These are phyloP conservation scores for Fusarium veterinarium DNA, from an alignment of 2,329 filamentous ascomycete genomes.

Conservation along the genomic window DNA sequence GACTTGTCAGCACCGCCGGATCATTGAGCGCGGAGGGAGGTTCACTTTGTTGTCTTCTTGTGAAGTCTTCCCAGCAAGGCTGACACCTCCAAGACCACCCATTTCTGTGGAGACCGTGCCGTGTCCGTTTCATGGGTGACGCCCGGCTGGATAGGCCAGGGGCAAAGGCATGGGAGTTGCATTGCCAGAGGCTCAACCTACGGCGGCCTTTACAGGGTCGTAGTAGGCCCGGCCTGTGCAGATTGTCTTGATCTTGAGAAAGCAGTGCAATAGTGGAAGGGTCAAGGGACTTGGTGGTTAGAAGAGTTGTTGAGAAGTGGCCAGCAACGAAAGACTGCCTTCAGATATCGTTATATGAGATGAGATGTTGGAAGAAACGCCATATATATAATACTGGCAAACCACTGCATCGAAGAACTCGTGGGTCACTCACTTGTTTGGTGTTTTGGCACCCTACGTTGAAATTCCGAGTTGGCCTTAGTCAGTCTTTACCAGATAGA, in stretches of 20 bases:
- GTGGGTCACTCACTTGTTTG: slow-evolving; percentile 20
- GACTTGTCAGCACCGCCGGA: slow-evolving; percentile 33
- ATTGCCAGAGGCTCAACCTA: slow-evolving; percentile 37
- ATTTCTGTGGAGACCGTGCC: slow-evolving; percentile 37
- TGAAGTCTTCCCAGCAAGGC: slow-evolving; percentile 40
- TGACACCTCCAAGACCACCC: slow-evolving; percentile 32
- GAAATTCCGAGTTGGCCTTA: slow-evolving; percentile 37
- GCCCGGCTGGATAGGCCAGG: slow-evolving; percentile 33
- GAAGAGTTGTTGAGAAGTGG: slow-evolving; percentile 17
- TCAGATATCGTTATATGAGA: slow-evolving; percentile 7
- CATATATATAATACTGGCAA: slow-evolving; percentile 8
- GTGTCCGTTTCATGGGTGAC: slow-evolving; percentile 39
- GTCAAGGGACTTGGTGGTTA: slow-evolving; percentile 12
- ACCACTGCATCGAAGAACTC: slow-evolving; percentile 16
- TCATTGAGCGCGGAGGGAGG: slow-evolving; percentile 35
- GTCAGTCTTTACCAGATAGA: slow-evolving; percentile 44
- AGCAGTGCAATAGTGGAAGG: slow-evolving; percentile 37
- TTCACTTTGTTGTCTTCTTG: slow-evolving; percentile 36
- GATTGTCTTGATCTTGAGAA: slow-evolving; percentile 47
- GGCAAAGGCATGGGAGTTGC: slow-evolving; percentile 37
- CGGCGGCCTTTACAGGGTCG: slow-evolving; percentile 33
- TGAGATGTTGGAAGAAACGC: slow-evolving; percentile 19
- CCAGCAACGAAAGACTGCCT: slow-evolving; percentile 10
- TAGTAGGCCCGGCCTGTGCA: slow-evolving; percentile 42
- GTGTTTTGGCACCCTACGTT: slow-evolving; percentile 31